Conservation (phyloP, 2,329 filamentous ascomycete genomes). For the Mycosphaerella arachidis region DNA sequence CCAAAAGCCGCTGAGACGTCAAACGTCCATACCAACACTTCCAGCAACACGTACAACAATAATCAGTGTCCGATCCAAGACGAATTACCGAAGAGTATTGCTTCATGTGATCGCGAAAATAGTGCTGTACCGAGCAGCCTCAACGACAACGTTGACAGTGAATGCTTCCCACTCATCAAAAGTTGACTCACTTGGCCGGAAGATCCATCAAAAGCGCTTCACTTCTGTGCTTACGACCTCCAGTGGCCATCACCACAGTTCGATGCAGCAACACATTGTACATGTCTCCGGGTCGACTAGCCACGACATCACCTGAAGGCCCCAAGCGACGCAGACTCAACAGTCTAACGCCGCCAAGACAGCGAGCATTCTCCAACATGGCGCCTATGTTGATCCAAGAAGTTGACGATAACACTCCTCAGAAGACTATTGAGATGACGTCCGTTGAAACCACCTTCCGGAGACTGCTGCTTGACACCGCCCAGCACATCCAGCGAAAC, state of each 20-base stretch:
- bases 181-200: slow-evolving; percentile 18
- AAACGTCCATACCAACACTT: background rate
- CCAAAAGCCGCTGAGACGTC: background rate
- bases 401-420: slow-evolving; percentile 23
- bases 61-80: background rate
- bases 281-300: slow-evolving; percentile 31
- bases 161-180: slow-evolving; percentile 18
- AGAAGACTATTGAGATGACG: slow-evolving; percentile 53
- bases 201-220: slow-evolving; percentile 4
- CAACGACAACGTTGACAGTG: too few species aligned
- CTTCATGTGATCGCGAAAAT: background rate
- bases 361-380: slow-evolving; percentile 21
- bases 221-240: background rate
- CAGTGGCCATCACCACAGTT: background rate
- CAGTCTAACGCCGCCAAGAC: slow-evolving; percentile 10
- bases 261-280: slow-evolving; percentile 20
- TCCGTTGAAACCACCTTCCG: slow-evolving; percentile 68
- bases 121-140: background rate
- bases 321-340: slow-evolving; percentile 29
- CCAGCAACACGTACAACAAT: background rate
- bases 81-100: background rate
- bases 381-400: slow-evolving; percentile 30
- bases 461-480: slow-evolving; percentile 76
- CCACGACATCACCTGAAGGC: slow-evolving; percentile 26
- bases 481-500: slow-evolving; percentile 57